Base-by-base conservation (phyloP, 106 monocot genomes). In the Dioscorea dumetorum region DNA sequence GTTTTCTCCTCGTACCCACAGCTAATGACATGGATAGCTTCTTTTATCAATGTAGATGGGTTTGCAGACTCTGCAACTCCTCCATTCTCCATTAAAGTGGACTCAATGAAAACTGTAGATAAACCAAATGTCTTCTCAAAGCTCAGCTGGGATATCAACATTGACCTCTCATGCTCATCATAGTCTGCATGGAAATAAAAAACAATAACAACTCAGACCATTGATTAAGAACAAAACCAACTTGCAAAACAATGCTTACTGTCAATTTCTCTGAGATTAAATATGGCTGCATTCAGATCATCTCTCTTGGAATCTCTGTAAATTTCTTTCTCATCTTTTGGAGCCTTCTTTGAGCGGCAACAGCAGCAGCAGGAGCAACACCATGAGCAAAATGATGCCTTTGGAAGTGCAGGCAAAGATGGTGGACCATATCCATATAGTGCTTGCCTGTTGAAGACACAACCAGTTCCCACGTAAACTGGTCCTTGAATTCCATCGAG, bases 401-500 rank as follows among this genome's bases (percentile, higher is more conserved):
- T 85, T 19, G 87, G 76, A 61, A 90, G 71, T 20, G 68, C 53
- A 67, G 94, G 88, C 67, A 91, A 60, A 73, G 88, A 85, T 79
- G 87, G 83, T 35, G 94, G 94, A 8, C 91, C 81, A 69, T 95
- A 95, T 1, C 94, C 94, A 73, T 95, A 95, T 14, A 95, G 87
- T 33, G 94, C 94, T 75, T 91, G 91, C 66, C 94, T 79, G 70
- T 85, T 81, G 74, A 95, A 95, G 74, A 81, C 79, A 78, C 94
- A 95, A 76, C 94, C 94, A 70, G 94, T 95, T 64, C 94, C 94
- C 50, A 95, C 94, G 80, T 95, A 95, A 53, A 95, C 87, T 12
- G 94, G 94, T 6, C 94, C 94, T 85, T 95, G 94, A 61, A 95
- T 83, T 5, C 94, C 94, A 76, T 95, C 94, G 74, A 95, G 94